Evolutionary conservation across 2,329 filamentous ascomycete genomes (phyloP).

Genomic region (Thelonectria olida): DNA sequence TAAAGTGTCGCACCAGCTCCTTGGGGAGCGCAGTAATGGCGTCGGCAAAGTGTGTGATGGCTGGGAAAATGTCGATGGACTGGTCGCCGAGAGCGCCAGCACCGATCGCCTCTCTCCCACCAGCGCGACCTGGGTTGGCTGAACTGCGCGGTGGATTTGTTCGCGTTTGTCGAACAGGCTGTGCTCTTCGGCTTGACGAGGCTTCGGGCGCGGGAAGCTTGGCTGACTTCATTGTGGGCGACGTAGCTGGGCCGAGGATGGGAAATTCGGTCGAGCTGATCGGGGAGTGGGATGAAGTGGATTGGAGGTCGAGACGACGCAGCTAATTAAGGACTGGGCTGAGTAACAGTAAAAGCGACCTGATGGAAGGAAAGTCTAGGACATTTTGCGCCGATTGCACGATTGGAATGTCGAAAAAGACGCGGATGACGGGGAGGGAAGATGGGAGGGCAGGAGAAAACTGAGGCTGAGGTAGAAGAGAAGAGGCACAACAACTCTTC

Average conservation of each 20-base stretch:
- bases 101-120: slow-evolving; percentile 56
- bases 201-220: slow-evolving; percentile 56
- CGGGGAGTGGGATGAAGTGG: slow-evolving; percentile 34
- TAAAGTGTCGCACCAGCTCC: slow-evolving; percentile 95
- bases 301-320: slow-evolving; percentile 24
- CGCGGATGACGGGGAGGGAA: slow-evolving; percentile 28
- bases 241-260: slow-evolving; percentile 41
- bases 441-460: slow-evolving; percentile 36
- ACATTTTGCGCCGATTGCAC: slow-evolving; percentile 35
- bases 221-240: slow-evolving; percentile 62
- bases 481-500: slow-evolving; percentile 32
- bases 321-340: slow-evolving; percentile 12
- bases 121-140: slow-evolving; percentile 55
- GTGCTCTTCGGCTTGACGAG: slow-evolving; percentile 65
- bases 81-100: slow-evolving; percentile 59
- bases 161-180: slow-evolving; percentile 72
- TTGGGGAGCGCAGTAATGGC: slow-evolving; percentile 91
- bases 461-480: slow-evolving; percentile 16
- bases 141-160: slow-evolving; percentile 69
- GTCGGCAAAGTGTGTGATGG: slow-evolving; percentile 83
- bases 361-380: slow-evolving; percentile 31
- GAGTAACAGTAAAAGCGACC: slow-evolving; percentile 34
- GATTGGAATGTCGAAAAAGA: slow-evolving; percentile 26
- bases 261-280: slow-evolving; percentile 33
- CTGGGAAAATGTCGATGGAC: slow-evolving; percentile 73